Conservation (phyloP, 2,329 filamentous ascomycete genomes). For the Fusarium mexicanum region DNA sequence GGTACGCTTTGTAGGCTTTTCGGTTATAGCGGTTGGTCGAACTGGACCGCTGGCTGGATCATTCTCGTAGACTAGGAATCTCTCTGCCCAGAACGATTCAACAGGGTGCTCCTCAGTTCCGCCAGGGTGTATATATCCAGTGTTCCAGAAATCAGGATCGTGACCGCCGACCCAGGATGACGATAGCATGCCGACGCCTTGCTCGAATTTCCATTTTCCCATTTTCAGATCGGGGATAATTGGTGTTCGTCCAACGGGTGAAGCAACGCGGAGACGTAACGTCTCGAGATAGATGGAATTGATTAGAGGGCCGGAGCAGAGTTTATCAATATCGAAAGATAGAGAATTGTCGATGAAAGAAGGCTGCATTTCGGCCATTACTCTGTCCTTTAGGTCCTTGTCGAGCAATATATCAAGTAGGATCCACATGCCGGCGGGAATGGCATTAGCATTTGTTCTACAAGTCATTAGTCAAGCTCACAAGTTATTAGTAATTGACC, state of each 20-base stretch:
- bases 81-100: conserved; percentile 37
- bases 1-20: not conserved
- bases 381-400: not conserved
- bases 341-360: conserved; percentile 2
- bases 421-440: conserved; percentile 39
- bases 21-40: not conserved
- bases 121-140: not conserved
- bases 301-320: conserved; percentile 42
- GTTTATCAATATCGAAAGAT: conserved; percentile 27
- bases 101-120: conserved; percentile 25
- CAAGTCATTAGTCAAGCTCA: fast-evolving
- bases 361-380: conserved; percentile 30
- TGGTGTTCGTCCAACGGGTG: conserved; percentile 34
- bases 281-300: conserved; percentile 51
- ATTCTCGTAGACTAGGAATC: conserved; percentile 33
- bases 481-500: not conserved
- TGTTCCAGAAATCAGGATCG: conserved; percentile 34
- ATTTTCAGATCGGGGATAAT: conserved; percentile 34
- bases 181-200: conserved; percentile 25
- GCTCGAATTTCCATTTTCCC: conserved; percentile 27
- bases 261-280: conserved; percentile 42
- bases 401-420: conserved; percentile 22
- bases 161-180: conserved; percentile 22
- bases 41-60: conserved; percentile 34
- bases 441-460: conserved; percentile 34